These are phyloP conservation scores for Phallus indusiatus DNA, from an alignment of 768 basidiomycete genomes.

Conservation along the genomic window DNA sequence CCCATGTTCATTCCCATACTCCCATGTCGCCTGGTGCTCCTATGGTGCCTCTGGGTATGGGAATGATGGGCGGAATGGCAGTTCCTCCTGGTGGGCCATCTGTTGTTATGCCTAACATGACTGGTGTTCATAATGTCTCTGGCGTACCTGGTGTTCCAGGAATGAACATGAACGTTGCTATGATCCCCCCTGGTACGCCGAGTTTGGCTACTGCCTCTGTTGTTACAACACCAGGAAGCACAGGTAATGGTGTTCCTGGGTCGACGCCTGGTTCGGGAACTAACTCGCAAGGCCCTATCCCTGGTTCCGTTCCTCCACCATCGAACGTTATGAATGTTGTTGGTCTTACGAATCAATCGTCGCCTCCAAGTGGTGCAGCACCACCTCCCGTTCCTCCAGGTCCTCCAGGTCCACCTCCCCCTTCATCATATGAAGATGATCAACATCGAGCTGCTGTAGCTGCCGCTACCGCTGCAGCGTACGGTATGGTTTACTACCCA, in stretches of 20 bases:
- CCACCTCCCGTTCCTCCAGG: neutral
- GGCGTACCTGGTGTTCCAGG: conserved; percentile 5
- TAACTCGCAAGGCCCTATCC: neutral
- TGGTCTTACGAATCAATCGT: neutral
- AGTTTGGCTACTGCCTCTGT: neutral
- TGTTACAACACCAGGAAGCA: neutral
- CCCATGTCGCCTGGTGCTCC: neutral
- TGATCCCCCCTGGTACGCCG: neutral
- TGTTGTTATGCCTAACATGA: neutral
- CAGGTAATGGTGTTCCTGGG: neutral
- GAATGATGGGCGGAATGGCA: neutral
- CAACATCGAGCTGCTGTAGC: conserved; percentile 34
- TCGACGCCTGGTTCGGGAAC: no score
- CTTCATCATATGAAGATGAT: conserved; percentile 76
- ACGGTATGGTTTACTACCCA: conserved; percentile 58
- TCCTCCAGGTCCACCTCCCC: conserved; percentile 34
- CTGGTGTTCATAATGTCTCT: no score
- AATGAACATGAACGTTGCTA: neutral
- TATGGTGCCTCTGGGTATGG: neutral
- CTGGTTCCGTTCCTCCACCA: neutral
- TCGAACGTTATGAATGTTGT: neutral
- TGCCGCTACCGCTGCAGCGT: conserved; percentile 32
- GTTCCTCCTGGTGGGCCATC: conserved; percentile 3
- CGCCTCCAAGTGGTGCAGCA: neutral
- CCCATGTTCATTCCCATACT: neutral